These are phyloP conservation scores for Diaporthe destruens DNA, from an alignment of 2,329 filamentous ascomycete species.

Conservation along the genomic window DNA sequence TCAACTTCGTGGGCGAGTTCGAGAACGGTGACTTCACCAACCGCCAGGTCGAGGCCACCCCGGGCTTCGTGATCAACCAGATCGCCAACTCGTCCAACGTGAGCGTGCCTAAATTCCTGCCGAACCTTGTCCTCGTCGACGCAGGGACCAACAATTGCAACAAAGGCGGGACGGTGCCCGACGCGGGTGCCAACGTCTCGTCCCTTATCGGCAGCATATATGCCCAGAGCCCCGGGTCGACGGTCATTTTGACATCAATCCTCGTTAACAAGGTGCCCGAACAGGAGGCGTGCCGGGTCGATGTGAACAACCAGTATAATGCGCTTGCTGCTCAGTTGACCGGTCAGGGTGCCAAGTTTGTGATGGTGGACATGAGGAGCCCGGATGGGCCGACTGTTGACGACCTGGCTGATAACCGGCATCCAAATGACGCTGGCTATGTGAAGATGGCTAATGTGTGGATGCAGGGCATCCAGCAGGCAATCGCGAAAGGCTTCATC, in stretches of 20 bases:
- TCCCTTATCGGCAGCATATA: slow-evolving; percentile 44
- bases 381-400: slow-evolving; percentile 42
- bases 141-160: slow-evolving; percentile 48
- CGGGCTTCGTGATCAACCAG: slow-evolving; percentile 44
- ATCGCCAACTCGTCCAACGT: slow-evolving; percentile 42
- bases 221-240: slow-evolving; percentile 43
- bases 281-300: slow-evolving; percentile 43
- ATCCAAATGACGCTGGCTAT: slow-evolving; percentile 47
- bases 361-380: slow-evolving; percentile 45
- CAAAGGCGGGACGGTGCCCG: slow-evolving; percentile 41
- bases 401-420: slow-evolving; percentile 44
- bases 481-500: slow-evolving; percentile 36
- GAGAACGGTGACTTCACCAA: slow-evolving; percentile 44
- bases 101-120: slow-evolving; percentile 42
- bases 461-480: slow-evolving; percentile 42
- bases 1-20: slow-evolving; percentile 45
- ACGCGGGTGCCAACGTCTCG: slow-evolving; percentile 43
- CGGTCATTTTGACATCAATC: slow-evolving; percentile 46
- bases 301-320: slow-evolving; percentile 44
- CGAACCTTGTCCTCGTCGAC: slow-evolving; percentile 45
- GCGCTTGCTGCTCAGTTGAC: slow-evolving; percentile 38
- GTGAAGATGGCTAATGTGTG: slow-evolving; percentile 46
- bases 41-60: slow-evolving; percentile 45
- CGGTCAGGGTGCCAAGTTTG: slow-evolving; percentile 40
- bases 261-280: slow-evolving; percentile 44